Conservation (phyloP, 306 rosid species). For the Malus sylvestris region DNA sequence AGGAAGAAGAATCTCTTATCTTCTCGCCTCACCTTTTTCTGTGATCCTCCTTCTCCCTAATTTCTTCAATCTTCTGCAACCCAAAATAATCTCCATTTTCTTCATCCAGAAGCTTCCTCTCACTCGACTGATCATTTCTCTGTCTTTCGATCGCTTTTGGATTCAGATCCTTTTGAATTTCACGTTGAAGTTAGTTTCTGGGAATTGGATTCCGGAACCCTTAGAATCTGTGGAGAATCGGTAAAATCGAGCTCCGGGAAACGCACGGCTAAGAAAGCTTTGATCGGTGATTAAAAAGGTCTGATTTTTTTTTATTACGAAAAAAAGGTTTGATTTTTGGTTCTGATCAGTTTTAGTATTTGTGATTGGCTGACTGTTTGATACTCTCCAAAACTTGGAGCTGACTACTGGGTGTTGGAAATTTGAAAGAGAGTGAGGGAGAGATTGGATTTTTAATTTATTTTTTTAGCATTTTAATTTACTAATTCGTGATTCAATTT, state of each 20-base stretch:
- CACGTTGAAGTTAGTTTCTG: background rate
- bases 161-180: conserved; percentile 12
- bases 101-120: conserved; percentile 4
- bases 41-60: conserved; percentile 4
- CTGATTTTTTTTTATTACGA: conserved; percentile 5
- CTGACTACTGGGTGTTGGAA: background rate
- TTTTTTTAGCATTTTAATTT: background rate
- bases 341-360: conserved; percentile 4
- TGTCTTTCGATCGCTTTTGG: background rate
- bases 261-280: conserved; percentile 12
- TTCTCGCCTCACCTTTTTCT: conserved; percentile 17
- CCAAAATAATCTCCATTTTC: background rate
- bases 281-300: conserved; percentile 36
- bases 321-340: conserved; percentile 14
- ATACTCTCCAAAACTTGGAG: background rate
- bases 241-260: background rate
- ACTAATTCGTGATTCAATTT: background rate
- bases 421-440: background rate
- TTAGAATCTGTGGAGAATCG: conserved; percentile 1
- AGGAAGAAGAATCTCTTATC: conserved; percentile 40
- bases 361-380: background rate
- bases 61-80: background rate
- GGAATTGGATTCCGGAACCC: conserved; percentile 8
- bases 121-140: background rate
- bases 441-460: background rate